Evolutionary conservation across 805 yeast species (phyloP).

Genomic region (Wickerhamomyces canadensis): DNA sequence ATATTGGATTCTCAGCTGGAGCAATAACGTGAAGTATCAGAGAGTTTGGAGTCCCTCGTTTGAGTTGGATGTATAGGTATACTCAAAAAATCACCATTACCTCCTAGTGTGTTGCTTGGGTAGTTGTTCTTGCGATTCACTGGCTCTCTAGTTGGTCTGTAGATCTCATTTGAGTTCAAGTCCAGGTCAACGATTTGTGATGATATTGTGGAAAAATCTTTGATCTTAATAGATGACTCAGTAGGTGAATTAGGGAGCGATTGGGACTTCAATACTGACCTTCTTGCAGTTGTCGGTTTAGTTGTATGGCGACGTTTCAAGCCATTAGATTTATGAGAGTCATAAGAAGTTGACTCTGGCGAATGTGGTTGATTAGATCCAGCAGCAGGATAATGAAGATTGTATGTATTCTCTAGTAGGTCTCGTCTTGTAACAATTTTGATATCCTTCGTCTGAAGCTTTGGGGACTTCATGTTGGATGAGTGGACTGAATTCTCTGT

Average conservation of each 20-base stretch:
- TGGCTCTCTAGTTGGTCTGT: constrained; percentile 3
- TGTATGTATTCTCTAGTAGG: constrained; percentile 15
- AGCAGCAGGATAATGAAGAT: constrained; percentile 4
- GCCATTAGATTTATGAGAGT: neutral
- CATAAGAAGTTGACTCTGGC: neutral
- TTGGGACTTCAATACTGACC: neutral
- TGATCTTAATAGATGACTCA: neutral
- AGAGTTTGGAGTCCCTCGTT: constrained; percentile 1
- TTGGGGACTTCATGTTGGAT: neutral
- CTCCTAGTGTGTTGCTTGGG: constrained; percentile 3
- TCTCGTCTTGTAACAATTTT: constrained; percentile 23
- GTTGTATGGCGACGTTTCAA: neutral
- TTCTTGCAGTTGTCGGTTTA: neutral
- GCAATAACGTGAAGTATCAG: neutral
- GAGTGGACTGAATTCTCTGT: too few species aligned
- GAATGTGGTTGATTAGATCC: neutral
- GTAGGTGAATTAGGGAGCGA: too few species aligned
- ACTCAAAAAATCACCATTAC: constrained; percentile 5
- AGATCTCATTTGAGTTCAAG: constrained; percentile 1
- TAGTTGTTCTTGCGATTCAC: constrained; percentile 2
- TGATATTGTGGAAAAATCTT: too few species aligned
- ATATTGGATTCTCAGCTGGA: too few species aligned
- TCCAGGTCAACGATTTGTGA: neutral
- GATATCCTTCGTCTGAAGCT: constrained; percentile 18
- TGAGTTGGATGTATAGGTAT: constrained; percentile 6